phyloP scores from a whole-genome alignment of 768 basidiomycete genomes.

The Suillus cothurnatus region DNA sequence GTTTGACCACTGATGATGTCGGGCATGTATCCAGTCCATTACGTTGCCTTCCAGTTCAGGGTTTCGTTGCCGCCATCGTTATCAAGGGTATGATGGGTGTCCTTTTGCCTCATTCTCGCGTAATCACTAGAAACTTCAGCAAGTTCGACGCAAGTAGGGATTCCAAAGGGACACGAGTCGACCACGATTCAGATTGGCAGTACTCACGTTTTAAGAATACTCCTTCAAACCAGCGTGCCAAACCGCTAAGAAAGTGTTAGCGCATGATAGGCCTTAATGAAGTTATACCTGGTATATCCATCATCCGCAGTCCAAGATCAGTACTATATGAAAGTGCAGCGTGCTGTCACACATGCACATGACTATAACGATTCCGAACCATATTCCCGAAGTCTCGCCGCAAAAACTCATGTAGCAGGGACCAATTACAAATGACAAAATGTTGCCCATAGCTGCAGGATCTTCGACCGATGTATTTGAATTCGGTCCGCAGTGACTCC shows the following conservation, averaged over 20 bases:
- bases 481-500: neutral
- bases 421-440: neutral
- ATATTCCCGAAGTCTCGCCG: neutral
- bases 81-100: slow-evolving; percentile 16
- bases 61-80: slow-evolving; percentile 38
- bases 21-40: slow-evolving; percentile 78
- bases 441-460: neutral
- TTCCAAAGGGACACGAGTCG: neutral
- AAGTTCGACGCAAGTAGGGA: neutral
- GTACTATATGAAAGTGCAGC: neutral
- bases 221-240: neutral
- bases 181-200: neutral
- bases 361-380: neutral
- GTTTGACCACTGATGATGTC: slow-evolving; percentile 72
- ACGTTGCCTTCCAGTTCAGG: slow-evolving; percentile 58
- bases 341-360: neutral
- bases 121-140: neutral
- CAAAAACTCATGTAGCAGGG: neutral
- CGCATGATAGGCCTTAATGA: neutral
- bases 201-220: neutral
- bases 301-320: neutral
- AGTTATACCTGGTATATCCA: neutral
- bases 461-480: neutral
- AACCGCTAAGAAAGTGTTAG: neutral
- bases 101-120: neutral